Conservation (phyloP, 192 early-diverging fungal species). For the Coemansia sp. region DNA sequence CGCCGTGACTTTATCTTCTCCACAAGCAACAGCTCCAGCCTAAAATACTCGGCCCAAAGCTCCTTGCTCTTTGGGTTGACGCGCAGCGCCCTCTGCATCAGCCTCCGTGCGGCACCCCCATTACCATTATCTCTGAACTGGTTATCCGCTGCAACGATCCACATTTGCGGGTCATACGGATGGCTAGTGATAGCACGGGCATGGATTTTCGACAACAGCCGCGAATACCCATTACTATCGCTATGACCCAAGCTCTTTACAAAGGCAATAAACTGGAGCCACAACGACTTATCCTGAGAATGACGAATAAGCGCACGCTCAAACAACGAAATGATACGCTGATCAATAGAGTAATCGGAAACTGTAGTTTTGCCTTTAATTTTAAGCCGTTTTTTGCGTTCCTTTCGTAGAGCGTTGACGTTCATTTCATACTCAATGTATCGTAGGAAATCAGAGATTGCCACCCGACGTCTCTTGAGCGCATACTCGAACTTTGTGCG, state of each 20-base stretch:
- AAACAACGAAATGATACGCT: conserved; percentile 79
- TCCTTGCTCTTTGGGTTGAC: conserved; percentile 68
- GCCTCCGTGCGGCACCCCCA: conserved; percentile 71
- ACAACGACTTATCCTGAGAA: conserved; percentile 73
- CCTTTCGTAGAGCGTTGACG: conserved; percentile 77
- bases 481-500: conserved; percentile 88
- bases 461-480: conserved; percentile 72
- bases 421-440: conserved; percentile 97
- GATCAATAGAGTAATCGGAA: conserved; percentile 72
- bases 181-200: conserved; percentile 84
- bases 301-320: conserved; percentile 77
- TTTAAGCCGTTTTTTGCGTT: conserved; percentile 69
- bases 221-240: conserved; percentile 34
- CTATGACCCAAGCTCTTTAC: conserved; percentile 56
- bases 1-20: conserved; percentile 83
- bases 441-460: conserved; percentile 79
- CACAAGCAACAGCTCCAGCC: conserved; percentile 84
- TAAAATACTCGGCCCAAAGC: conserved; percentile 94
- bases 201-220: conserved; percentile 71
- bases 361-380: conserved; percentile 54
- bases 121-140: conserved; percentile 86
- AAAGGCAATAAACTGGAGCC: conserved; percentile 92
- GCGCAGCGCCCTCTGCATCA: conserved; percentile 85
- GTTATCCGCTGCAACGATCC: conserved; percentile 89
- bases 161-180: conserved; percentile 77